A percentile compares a stretch with the other conserved stretches of the same genome.
Evolutionary conservation across 1,139 yeast genomes (phyloP).

Genomic region (Saccharomyces hybrid): DNA sequence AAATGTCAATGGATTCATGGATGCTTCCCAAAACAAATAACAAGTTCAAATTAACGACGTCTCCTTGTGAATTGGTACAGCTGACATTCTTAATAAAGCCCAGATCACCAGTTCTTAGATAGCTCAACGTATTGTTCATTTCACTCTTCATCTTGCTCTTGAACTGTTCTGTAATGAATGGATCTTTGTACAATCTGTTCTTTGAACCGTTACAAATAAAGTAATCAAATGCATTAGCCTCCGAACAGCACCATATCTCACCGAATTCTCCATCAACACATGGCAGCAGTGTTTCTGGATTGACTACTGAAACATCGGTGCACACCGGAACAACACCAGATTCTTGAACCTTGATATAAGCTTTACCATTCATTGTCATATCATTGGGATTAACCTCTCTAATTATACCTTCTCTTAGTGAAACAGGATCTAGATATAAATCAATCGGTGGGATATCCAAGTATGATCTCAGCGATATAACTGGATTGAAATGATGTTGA

Average conservation of each 20-base stretch:
- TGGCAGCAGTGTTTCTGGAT: slow-evolving; percentile 75
- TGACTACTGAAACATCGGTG: slow-evolving; percentile 88
- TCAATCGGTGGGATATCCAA: slow-evolving; percentile 87
- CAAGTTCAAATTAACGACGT: slow-evolving; percentile 59
- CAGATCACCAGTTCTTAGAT: slow-evolving; percentile 85
- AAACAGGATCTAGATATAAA: slow-evolving; percentile 77
- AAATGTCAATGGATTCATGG: slow-evolving; percentile 81
- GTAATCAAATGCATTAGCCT: slow-evolving; percentile 64
- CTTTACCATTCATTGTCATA: slow-evolving; percentile 36
- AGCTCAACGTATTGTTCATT: slow-evolving; percentile 59
- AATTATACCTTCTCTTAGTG: slow-evolving; percentile 80
- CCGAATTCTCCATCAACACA: slow-evolving; percentile 95
- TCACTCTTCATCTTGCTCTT: slow-evolving; percentile 42
- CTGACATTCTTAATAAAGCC: slow-evolving; percentile 81
- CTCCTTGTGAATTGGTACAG: slow-evolving; percentile 38
- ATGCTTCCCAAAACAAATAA: slow-evolving; percentile 80
- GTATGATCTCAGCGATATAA: slow-evolving; percentile 71
- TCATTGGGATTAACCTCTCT: slow-evolving; percentile 71
- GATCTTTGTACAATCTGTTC: slow-evolving; percentile 28
- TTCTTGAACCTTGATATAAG: slow-evolving; percentile 64
- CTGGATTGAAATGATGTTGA: slow-evolving; percentile 73
- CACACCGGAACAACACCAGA: slow-evolving; percentile 96
- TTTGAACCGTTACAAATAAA: slow-evolving; percentile 34
- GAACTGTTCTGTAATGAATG: slow-evolving; percentile 43
- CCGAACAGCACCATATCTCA: slow-evolving; percentile 93